Evolutionary conservation across 768 basidiomycete species (phyloP).

Genomic region (Cantharellus anzutake): DNA sequence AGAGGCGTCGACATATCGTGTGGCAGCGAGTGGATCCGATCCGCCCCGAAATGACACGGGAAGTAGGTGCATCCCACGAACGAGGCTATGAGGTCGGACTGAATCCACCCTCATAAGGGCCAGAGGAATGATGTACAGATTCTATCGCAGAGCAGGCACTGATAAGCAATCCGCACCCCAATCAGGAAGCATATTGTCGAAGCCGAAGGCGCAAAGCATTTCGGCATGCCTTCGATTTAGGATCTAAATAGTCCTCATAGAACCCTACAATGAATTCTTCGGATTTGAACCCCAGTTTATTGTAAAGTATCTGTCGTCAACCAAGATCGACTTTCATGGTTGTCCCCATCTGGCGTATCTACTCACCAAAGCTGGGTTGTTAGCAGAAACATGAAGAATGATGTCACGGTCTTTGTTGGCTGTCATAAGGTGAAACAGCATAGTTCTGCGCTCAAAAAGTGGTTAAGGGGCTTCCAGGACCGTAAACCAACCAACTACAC

Average conservation of each 20-base stretch:
- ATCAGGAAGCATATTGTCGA: slow-evolving; percentile 23
- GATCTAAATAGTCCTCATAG: slow-evolving; percentile 60
- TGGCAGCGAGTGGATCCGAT: too few species aligned
- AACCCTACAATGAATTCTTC: slow-evolving; percentile 71
- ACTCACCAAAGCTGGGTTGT: slow-evolving; percentile 59
- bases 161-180: too few species aligned
- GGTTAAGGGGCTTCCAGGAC: neutral
- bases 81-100: too few species aligned
- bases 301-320: slow-evolving; percentile 35
- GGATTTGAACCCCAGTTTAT: slow-evolving; percentile 74
- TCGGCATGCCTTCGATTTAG: slow-evolving; percentile 49
- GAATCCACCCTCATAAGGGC: too few species aligned
- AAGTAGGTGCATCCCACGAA: too few species aligned
- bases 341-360: neutral
- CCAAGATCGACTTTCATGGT: neutral
- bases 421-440: slow-evolving; percentile 58
- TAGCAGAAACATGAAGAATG: slow-evolving; percentile 64
- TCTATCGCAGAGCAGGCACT: too few species aligned
- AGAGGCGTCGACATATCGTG: too few species aligned
- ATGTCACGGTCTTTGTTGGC: slow-evolving; percentile 61
- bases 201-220: slow-evolving; percentile 66
- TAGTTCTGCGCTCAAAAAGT: slow-evolving; percentile 26
- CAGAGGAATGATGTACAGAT: too few species aligned
- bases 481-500: slow-evolving; percentile 9
- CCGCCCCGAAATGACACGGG: too few species aligned